Evolutionary conservation across 2,329 filamentous ascomycete species (phyloP).

Genomic region (Colletotrichum eremochloae): DNA sequence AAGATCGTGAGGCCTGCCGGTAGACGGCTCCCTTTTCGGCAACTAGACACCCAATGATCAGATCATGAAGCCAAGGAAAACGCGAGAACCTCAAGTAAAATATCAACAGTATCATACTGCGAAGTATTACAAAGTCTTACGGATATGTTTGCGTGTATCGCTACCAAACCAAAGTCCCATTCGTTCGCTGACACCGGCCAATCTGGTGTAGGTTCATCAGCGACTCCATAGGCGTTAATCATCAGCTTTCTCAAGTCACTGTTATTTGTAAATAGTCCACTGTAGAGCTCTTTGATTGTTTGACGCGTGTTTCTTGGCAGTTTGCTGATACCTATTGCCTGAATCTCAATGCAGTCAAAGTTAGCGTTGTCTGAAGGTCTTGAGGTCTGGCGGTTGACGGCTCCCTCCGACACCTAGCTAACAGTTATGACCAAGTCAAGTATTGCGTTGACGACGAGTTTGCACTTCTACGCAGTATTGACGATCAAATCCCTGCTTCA

Average conservation of each 20-base stretch:
- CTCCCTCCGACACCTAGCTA: too few relatives aligned
- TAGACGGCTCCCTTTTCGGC: too few relatives aligned
- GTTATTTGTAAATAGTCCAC: background rate
- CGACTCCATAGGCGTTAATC: slow-evolving; percentile 2
- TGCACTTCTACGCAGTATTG: background rate
- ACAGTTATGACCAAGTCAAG: too few relatives aligned
- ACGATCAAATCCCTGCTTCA: background rate
- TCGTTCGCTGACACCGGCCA: background rate
- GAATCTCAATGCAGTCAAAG: background rate
- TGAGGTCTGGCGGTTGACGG: too few relatives aligned
- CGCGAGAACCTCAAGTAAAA: too few relatives aligned
- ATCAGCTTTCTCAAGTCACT: background rate
- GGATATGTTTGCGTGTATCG: slow-evolving; percentile 12
- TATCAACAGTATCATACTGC: too few relatives aligned
- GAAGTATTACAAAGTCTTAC: background rate
- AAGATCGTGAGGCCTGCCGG: too few relatives aligned
- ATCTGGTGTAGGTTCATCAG: background rate
- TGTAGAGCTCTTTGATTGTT: slow-evolving; percentile 1
- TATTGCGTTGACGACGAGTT: background rate
- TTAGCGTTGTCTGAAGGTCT: too few relatives aligned
- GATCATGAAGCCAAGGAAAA: too few relatives aligned
- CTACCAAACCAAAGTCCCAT: slow-evolving; percentile 3
- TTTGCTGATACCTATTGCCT: background rate
- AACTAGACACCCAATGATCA: too few relatives aligned
- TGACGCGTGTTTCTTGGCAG: background rate